phyloP scores from a whole-genome alignment of 2,329 filamentous ascomycete genomes.

The Aspergillus quadrilineatus region DNA sequence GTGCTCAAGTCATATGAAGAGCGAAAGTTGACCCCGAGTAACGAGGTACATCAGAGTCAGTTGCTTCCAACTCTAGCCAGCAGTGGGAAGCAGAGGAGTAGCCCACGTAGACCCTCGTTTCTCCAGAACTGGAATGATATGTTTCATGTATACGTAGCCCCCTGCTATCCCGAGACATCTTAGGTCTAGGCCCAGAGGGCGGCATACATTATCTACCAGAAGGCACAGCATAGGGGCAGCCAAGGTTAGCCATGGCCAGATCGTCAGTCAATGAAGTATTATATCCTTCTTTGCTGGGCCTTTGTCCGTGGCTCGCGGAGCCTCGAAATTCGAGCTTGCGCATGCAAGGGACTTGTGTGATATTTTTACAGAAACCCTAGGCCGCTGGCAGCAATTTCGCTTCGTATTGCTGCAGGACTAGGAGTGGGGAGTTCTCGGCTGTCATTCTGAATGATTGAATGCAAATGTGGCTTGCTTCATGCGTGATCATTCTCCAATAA shows the following conservation, averaged over 20 bases:
- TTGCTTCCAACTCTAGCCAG: neutral
- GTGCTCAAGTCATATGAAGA: neutral
- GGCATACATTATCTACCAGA: conserved; percentile 4
- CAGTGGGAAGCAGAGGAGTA: neutral
- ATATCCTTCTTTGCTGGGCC: neutral
- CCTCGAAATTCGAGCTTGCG: neutral
- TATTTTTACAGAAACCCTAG: neutral
- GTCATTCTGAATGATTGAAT: neutral
- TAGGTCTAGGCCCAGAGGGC: conserved; percentile 4
- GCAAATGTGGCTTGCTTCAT: neutral
- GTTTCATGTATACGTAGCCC: conserved; percentile 7
- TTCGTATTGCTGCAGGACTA: neutral
- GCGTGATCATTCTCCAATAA: conserved; percentile 6
- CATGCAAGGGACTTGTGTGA: conserved; percentile 1
- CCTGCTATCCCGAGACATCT: conserved; percentile 15
- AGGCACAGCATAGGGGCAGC: conserved; percentile 16
- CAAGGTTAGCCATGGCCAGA: neutral
- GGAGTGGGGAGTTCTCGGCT: neutral
- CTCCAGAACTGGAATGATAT: conserved; percentile 1
- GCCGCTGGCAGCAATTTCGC: neutral
- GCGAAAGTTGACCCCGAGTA: neutral
- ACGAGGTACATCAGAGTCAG: neutral
- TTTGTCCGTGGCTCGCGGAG: neutral
- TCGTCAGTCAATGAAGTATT: neutral
- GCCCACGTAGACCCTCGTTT: neutral